Evolutionary conservation across 352 stramenopile genomes (phyloP), one percentile per base, ranked within the genome.

Genomic region (Ophiocytium majus): DNA sequence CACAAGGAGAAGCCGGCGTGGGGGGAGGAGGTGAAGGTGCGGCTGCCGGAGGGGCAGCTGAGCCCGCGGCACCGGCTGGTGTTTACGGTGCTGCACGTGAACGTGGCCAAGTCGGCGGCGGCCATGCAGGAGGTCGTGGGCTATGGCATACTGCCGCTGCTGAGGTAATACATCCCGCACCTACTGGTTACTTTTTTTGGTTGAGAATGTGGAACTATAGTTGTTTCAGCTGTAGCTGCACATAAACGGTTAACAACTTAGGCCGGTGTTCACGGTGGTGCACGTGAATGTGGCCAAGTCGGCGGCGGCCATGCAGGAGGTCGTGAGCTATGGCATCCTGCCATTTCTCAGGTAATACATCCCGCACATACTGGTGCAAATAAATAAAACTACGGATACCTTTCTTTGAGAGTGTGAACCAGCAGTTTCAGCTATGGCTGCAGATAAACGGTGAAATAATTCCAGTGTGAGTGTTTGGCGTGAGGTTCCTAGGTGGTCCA

Each of bases 21-120:
- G 14, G 71, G 82, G 17, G 82, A 85, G 19, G 82, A 85, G 74
- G 81, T 85, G 37, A 85, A 85, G 74, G 75, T 85, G 71, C 75
- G 81, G 66, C 75, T 81, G 19, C 71, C 82, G 37, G 64, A 80
- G 28, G 33, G 36, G n/a, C 43, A 14, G 43, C 71, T 82, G 0
- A 76, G 37, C 23, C 33, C 19, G 35, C 37, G 82, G 31, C 75
- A 82, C 23, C 43, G 82, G 71, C 49, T 82, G 49, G 82, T 82
- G 28, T 82, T 85, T 33, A 85, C 71, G 9, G 82, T 82, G 37
- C 75, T 75, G 33, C 75, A 85, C 75, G 75, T 85, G 0, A 37
- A 85, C 37, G 14, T 14, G 43, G 43, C 43, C 5, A 5, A 57
- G 43, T 5, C 43, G 43, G 43, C 5, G 43, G 43, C 5, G 5